Percentiles rank a stretch among this genome's conserved stretches.
Conservation (phyloP, 495 filamentous ascomycete genomes). For the Talaromyces proteolyticus region DNA sequence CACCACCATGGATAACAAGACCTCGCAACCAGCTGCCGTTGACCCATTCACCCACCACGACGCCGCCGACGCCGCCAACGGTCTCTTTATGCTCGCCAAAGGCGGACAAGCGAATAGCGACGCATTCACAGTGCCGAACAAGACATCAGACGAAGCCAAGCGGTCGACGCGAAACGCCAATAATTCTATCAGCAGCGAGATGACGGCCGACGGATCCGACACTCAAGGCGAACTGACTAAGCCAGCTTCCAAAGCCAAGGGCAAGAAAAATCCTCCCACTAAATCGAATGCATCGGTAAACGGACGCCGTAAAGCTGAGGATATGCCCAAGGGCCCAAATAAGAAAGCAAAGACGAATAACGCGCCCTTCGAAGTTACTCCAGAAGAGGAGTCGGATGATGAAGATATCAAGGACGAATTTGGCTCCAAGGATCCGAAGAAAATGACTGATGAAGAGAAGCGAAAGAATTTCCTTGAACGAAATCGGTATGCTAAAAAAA, state of each 20-base stretch:
- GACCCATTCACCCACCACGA: constrained; percentile 79
- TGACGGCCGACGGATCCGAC: constrained; percentile 65
- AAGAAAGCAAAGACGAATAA: constrained; percentile 69
- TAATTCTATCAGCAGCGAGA: constrained; percentile 38
- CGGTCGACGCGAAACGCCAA: constrained; percentile 25
- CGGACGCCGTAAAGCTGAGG: constrained; percentile 77
- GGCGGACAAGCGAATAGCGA: constrained; percentile 46
- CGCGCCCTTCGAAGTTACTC: constrained; percentile 34
- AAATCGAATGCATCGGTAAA: constrained; percentile 41
- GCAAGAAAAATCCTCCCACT: constrained; percentile 56
- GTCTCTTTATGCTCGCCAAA: constrained; percentile 84
- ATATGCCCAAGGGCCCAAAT: constrained; percentile 57
- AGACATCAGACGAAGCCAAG: constrained; percentile 23
- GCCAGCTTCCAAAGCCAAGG: constrained; percentile 58
- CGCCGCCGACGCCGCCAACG: constrained; percentile 90
- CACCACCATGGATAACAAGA: constrained; percentile 45
- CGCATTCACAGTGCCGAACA: constrained; percentile 48
- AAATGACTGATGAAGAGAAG: constrained; percentile 99
- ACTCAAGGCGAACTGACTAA: constrained; percentile 61
- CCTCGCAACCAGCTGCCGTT: constrained; percentile 32
- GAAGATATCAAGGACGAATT: constrained; percentile 51
- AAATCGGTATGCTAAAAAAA: constrained; percentile 65
- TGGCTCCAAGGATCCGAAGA: constrained; percentile 45
- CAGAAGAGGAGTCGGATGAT: constrained; percentile 44
- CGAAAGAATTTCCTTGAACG: constrained; percentile 95